Evolutionary conservation across 2,329 filamentous ascomycete species (phyloP), one percentile per base, ranked within the genome.

Genomic region (Amauroascus verrucosus): DNA sequence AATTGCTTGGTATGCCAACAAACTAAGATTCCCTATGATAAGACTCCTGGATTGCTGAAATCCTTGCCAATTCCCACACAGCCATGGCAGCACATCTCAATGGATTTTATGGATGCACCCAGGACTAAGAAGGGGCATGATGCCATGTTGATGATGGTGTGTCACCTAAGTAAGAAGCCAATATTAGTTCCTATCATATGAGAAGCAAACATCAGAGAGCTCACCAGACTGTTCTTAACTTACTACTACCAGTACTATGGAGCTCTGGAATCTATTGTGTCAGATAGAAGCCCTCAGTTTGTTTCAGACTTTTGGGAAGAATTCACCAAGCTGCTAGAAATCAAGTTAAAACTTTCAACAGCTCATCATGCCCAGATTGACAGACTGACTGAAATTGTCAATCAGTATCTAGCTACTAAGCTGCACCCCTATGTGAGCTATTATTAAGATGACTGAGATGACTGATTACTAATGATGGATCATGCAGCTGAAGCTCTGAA

Each of bases 291-390:
- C 4, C 11, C 33, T n/a, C 33, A 3, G 11, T 64, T 65, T 54
- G 56, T 51, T 14, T 56, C 30, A 4, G 33, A 58, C 6, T 63
- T 61, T 33, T 64, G 54, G 54, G 32, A 20, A 35, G 1, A 37
- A 62, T 2, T 58, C 37, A 37, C 52, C 4, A 14, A 56, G n/a
- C 4, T 51, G 8, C 28, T 58, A 26, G 32, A 48, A 0, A 61
- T 65, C 9, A 49, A 61, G 48, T 37, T 55, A 28, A 56, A 59
- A 22, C 55, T 63, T 1, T 63, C 54, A 3, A 66, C 60, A 13
- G 55, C 59, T n/a, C 64, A 60, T 51, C 56, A 67, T 51, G 54
- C 55, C 4, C 32, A 65, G 52, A 65, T 59, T 2, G 57, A 67
- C 52, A 54, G 62, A 9, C 51, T 63, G 54, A 66, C 56, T 1